Evolutionary conservation across 805 yeast genomes (phyloP), one percentile per base, ranked within the genome.

Genomic region (Nakazawaea ambrosiae): DNA sequence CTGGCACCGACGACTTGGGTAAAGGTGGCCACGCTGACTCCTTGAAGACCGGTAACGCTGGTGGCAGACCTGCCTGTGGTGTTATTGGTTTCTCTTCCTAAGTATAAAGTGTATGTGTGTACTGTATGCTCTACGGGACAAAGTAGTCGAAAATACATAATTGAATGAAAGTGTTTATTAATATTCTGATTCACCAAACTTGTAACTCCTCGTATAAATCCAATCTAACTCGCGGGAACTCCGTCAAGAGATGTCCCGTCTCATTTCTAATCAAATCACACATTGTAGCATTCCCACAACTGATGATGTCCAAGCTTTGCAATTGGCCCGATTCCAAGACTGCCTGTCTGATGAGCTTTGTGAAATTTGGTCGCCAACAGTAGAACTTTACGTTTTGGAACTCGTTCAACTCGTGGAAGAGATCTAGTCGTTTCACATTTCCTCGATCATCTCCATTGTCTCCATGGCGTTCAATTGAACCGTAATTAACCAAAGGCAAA

Each of bases 11-110:
- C 61, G 97, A 89, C 61, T 79, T 85, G 57, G 97, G 97, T 62
- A 81, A 84, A 72, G 96, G 96, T 65, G 95, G 88, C 45, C 78
- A 80, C 59, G 80, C 84, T 43, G 96, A 86, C 65, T 84, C 95
- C 47, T 75, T 83, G 68, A 87, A 82, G 71, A 88, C 96, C 50
- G 97, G 97, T 71, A 87, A 89, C 59, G 97, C 97, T 44, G 97
- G 97, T 63, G 89, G 82, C 50, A 88, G 97, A 79, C 85, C 92
- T 51, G 97, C 97, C 47, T 89, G 97, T 71, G 97, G 97, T 71
- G 96, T 89, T 57, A 88, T 89, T 70, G 97, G 97, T 48, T 53
- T 81, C 46, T 49, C 86, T 36, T 60, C 72, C 50, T 69, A 60
- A 56, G 35, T 44, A n/a, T n/a, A n/a, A n/a, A 27, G 28, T 49